A percentile compares a stretch with the other conserved stretches of the same genome.
phyloP scores from a whole-genome alignment of 169 alveolate genomes.

The Ichthyophthirius multifiliis region DNA sequence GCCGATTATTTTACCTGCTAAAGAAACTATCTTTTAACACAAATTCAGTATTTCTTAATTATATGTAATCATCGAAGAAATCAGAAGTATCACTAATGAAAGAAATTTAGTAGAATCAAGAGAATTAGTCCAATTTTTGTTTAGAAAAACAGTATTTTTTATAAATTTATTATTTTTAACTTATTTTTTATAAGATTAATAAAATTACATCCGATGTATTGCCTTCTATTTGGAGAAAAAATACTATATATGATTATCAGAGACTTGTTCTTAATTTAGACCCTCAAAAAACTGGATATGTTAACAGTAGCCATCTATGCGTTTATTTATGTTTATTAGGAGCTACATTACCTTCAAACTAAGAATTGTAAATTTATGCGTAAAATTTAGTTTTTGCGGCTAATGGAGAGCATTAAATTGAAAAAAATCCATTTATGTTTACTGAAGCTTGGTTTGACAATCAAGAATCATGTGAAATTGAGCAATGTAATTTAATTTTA shows the following conservation, averaged over 20 bases:
- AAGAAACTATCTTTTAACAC: slow-evolving; percentile 52
- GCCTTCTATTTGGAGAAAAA: slow-evolving; percentile 28
- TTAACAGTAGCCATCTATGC: slow-evolving; percentile 30
- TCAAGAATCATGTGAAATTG: background rate
- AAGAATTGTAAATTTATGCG: slow-evolving; percentile 12
- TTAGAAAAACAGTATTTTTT: slow-evolving; percentile 30
- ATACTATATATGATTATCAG: slow-evolving; percentile 17
- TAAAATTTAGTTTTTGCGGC: background rate
- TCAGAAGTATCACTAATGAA: slow-evolving; percentile 47
- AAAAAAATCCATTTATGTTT: background rate
- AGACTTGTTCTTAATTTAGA: slow-evolving; percentile 30
- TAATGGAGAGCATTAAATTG: background rate
- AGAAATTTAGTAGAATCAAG: slow-evolving; percentile 9
- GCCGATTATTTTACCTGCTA: slow-evolving; percentile 71
- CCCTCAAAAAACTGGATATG: slow-evolving; percentile 8
- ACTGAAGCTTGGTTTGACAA: slow-evolving; percentile 25
- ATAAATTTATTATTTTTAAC: background rate
- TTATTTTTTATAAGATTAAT: background rate
- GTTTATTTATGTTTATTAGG: slow-evolving; percentile 27
- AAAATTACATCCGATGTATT: slow-evolving; percentile 29
- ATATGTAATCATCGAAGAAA: slow-evolving; percentile 58
- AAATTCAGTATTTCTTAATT: slow-evolving; percentile 65
- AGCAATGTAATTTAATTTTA: too few species aligned
- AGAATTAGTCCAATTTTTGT: slow-evolving; percentile 20
- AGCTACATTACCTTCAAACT: slow-evolving; percentile 18